Evolutionary conservation across 805 yeast genomes (phyloP).

Genomic region (Candida cerambycidarum): DNA sequence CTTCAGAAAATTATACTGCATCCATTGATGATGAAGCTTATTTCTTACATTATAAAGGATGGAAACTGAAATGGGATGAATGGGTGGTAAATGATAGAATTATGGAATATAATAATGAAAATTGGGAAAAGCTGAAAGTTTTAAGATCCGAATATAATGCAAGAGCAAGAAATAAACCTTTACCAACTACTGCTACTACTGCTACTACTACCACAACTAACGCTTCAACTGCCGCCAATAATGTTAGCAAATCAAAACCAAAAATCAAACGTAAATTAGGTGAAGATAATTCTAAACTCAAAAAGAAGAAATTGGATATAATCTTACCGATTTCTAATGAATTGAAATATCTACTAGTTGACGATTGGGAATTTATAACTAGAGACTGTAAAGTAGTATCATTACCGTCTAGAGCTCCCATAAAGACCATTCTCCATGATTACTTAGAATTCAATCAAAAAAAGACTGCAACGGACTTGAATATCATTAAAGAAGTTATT

Average conservation of each 20-base stretch:
- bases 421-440: conserved; percentile 52
- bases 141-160: conserved; percentile 18
- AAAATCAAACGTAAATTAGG: conserved; percentile 9
- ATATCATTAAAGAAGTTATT: conserved; percentile 62
- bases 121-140: conserved; percentile 60
- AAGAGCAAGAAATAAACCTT: conserved; percentile 8
- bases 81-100: conserved; percentile 80
- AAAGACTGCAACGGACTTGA: conserved; percentile 15
- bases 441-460: conserved; percentile 32
- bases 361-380: conserved; percentile 92
- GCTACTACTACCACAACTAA: conserved; percentile 13
- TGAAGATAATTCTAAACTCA: conserved; percentile 10
- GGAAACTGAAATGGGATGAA: conserved; percentile 97
- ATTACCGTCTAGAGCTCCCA: conserved; percentile 60
- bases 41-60: conserved; percentile 87
- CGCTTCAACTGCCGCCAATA: conserved; percentile 4
- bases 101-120: conserved; percentile 67
- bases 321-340: conserved; percentile 59
- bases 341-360: conserved; percentile 71
- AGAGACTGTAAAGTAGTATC: conserved; percentile 70
- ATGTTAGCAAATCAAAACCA: conserved; percentile 1
- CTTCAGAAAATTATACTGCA: conserved; percentile 19
- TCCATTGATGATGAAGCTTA: conserved; percentile 42
- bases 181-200: background rate
- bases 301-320: conserved; percentile 46